Evolutionary conservation across 2,329 filamentous ascomycete genomes (phyloP), one percentile per base, ranked within the genome.

Genomic region (Ophioceras dolichostomum): DNA sequence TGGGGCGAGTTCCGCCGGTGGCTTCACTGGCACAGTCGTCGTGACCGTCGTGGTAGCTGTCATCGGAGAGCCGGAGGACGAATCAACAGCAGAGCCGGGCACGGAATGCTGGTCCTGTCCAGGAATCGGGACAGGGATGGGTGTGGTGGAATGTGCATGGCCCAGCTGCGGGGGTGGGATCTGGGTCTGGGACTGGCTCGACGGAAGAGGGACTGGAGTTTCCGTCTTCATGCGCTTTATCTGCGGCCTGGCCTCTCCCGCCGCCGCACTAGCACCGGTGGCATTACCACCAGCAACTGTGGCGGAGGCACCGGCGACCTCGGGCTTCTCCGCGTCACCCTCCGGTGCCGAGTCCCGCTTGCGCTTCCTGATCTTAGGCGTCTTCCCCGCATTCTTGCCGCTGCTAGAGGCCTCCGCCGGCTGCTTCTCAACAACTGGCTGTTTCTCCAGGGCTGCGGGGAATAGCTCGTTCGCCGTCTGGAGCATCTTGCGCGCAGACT

Each of bases 141-240:
- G 56, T 13, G 56, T 58, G n/a, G 40, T 44, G 18, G 46, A 47
- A 19, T 43, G 45, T 10, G 45, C 39, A 18, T 41, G 39, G 16
- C 39, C 40, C 27, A 45, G 17, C 10, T 39, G 41, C 1, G 42
- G 43, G 8, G 42, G 45, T 19, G 40, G 45, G 3, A 43, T 43
- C 12, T 47, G 43, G 4, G 48, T 49, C 37, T 52, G 50, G 22
- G 48, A 44, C 13, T 41, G 34, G 24, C 24, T 36, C 8, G 41
- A 45, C 45, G 57, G 57, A 18, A 56, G 53, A 14, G 57, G 57
- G 13, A 59, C 56, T 3, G 56, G 56, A n/a, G 57, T 59, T 43
- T 59, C 57, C 1, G 55, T 59, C 45, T 59, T 59, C 34, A 51
- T 50, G 3, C 56, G 51, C 48, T 59, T 59, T 29, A 50, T 41